Evolutionary conservation across 179 eudicot species (phyloP), one percentile per base, ranked within the genome.

Genomic region (Drosera spatulata): DNA sequence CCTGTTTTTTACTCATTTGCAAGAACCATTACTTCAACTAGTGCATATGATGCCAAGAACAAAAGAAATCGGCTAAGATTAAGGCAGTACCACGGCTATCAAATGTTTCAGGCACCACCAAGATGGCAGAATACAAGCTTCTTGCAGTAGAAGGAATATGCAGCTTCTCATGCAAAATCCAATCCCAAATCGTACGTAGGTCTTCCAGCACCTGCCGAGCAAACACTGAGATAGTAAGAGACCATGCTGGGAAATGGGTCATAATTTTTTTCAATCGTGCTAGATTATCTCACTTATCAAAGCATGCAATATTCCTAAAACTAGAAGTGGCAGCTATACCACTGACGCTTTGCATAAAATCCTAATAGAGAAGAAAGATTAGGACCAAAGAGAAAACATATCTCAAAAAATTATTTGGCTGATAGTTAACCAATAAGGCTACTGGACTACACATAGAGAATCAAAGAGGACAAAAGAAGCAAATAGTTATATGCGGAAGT

Each of bases 51-150:
- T n/a, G 5, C 12, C 5, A 11, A 47, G 53, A 37, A 43, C 7
- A 69, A 54, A 22, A 22, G 33, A 22, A 22, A 22, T 1, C 4
- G 59, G 45, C 41, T 40, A 58, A 39, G 43, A 60, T 6, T 5
- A 63, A 55, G 38, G 33, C 61, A 61, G 66, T 81, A 93, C 99
- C 99, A 3, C 33, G 84, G 73, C 70, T 85, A 62, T 90, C 99
- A 76, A 86, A 93, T 40, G 99, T 84, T 73, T 93, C 99, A 3
- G 99, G 97, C 71, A 90, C 85, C 53, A 93, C 93, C 64, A 93
- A 78, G 68, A 93, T 50, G 55, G 80, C 95, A 66, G 99, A 82
- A 75, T 81, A 93, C 85, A 75, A 72, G 58, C 66, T 68, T 76
- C 99, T 82, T 66, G 83, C 79, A 71, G 74, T 80, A 37, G 66